Evolutionary conservation across 2,329 filamentous ascomycete species (phyloP).

Genomic region (Aspergillus pseudotamarii): DNA sequence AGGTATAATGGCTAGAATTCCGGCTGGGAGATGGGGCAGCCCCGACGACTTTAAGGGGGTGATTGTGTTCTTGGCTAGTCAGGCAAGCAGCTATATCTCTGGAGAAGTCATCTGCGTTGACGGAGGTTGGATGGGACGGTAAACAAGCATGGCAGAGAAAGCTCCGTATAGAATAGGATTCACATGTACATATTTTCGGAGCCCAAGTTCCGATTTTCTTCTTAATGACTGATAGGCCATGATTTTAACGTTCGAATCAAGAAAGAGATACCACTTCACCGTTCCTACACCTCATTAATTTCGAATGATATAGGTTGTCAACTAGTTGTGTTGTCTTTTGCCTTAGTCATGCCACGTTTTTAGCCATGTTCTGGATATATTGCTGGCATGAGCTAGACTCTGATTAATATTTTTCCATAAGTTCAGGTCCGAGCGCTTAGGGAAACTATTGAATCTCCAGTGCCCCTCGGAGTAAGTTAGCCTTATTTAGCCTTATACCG

Average conservation of each 20-base stretch:
- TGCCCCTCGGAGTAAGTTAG: background rate
- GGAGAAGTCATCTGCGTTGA: slow-evolving; percentile 83
- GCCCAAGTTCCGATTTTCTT: background rate
- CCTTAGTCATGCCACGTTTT: slow-evolving; percentile 13
- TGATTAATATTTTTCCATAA: background rate
- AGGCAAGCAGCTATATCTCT: slow-evolving; percentile 77
- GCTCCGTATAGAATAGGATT: background rate
- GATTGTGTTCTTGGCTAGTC: slow-evolving; percentile 74
- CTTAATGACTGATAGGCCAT: background rate
- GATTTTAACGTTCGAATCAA: background rate
- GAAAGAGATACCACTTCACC: background rate
- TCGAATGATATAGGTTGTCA: background rate
- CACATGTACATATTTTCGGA: slow-evolving; percentile 1
- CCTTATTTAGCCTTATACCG: background rate
- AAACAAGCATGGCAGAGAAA: slow-evolving; percentile 19
- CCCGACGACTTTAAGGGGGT: slow-evolving; percentile 88
- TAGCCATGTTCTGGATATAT: slow-evolving; percentile 12
- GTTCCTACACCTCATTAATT: background rate
- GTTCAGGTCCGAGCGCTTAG: slow-evolving; percentile 2
- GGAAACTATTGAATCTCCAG: background rate
- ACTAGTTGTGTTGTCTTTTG: slow-evolving; percentile 10
- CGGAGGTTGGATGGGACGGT: slow-evolving; percentile 91
- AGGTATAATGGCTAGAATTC: slow-evolving; percentile 79
- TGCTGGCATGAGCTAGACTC: background rate
- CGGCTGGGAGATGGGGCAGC: slow-evolving; percentile 78